Evolutionary conservation across 345 rosid genomes (phyloP).

Genomic region (Erucastrum elatum): DNA sequence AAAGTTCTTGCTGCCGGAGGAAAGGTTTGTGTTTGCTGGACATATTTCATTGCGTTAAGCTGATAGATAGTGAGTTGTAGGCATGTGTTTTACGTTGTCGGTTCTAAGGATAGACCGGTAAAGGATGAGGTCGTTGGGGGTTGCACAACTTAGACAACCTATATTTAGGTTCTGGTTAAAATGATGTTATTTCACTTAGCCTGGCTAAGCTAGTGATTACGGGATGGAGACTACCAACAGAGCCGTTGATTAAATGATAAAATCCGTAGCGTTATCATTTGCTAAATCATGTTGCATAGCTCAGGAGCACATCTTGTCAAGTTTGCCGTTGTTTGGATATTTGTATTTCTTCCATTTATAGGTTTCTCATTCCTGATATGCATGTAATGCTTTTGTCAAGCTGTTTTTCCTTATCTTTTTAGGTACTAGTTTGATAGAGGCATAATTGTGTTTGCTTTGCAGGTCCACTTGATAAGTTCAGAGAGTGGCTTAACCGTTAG

Average conservation of each 20-base stretch:
- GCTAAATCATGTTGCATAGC: slow-evolving; percentile 17
- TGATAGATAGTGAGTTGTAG: slow-evolving; percentile 19
- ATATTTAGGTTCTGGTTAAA: slow-evolving; percentile 21
- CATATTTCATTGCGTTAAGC: slow-evolving; percentile 1
- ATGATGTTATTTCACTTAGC: slow-evolving; percentile 8
- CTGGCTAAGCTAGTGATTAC: slow-evolving; percentile 15
- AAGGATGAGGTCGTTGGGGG: slow-evolving; percentile 14
- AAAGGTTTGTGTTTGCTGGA: slow-evolving; percentile 64
- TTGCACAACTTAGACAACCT: slow-evolving; percentile 20
- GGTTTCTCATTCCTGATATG: slow-evolving; percentile 13
- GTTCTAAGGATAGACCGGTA: slow-evolving; percentile 6
- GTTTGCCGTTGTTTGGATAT: slow-evolving; percentile 3
- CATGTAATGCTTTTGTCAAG: not conserved
- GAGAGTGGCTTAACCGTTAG: slow-evolving; percentile 70
- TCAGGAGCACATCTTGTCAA: slow-evolving; percentile 10
- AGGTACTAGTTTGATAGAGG: slow-evolving; percentile 27
- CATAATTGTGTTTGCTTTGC: slow-evolving; percentile 31
- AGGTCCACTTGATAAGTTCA: slow-evolving; percentile 76
- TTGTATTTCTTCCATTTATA: slow-evolving; percentile 19
- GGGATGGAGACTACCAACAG: slow-evolving; percentile 9
- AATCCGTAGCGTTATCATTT: slow-evolving; percentile 9
- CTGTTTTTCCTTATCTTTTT: slow-evolving; percentile 2
- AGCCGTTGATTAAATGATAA: slow-evolving; percentile 11
- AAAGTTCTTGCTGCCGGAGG: slow-evolving; percentile 88
- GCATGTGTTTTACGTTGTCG: slow-evolving; percentile 3